A percentile compares a stretch with the other conserved stretches of the same genome.
phyloP scores from a whole-genome alignment of 495 filamentous ascomycete genomes.

The Penicillium roqueforti region DNA sequence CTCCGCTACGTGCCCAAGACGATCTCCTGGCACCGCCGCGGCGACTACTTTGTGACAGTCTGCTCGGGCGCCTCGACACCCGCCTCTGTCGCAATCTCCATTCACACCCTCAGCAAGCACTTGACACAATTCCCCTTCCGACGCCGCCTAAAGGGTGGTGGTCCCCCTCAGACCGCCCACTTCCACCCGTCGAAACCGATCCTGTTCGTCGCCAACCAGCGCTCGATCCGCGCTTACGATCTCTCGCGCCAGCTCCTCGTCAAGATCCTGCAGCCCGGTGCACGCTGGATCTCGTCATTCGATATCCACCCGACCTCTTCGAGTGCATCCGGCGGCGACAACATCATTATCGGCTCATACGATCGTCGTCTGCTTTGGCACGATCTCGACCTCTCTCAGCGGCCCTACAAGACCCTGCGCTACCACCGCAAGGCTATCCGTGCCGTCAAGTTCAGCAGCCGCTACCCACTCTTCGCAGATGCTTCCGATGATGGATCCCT shows the following conservation, averaged over 20 bases:
- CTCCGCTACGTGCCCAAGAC: slow-evolving; percentile 82
- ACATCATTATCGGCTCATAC: slow-evolving; percentile 89
- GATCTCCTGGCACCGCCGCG: slow-evolving; percentile 90
- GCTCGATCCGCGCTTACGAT: slow-evolving; percentile 87
- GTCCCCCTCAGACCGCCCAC: slow-evolving; percentile 79
- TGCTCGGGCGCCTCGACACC: slow-evolving; percentile 68
- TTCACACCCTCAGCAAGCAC: slow-evolving; percentile 94
- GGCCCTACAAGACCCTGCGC: slow-evolving; percentile 91
- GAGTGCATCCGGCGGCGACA: slow-evolving; percentile 65
- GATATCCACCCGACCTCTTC: slow-evolving; percentile 76
- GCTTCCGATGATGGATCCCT: slow-evolving; percentile 89
- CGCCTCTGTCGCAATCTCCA: slow-evolving; percentile 70
- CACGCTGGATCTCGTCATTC: slow-evolving; percentile 90
- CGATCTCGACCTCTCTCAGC: slow-evolving; percentile 84
- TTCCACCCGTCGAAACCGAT: slow-evolving; percentile 93
- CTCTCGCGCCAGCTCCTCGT: slow-evolving; percentile 81
- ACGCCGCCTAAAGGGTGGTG: slow-evolving; percentile 64
- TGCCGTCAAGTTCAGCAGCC: slow-evolving; percentile 70
- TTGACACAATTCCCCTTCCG: slow-evolving; percentile 92
- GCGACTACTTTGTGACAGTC: slow-evolving; percentile 91
- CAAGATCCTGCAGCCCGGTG: slow-evolving; percentile 87
- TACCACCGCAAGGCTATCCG: slow-evolving; percentile 92
- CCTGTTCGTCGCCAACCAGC: slow-evolving; percentile 94
- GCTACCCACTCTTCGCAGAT: slow-evolving; percentile 84
- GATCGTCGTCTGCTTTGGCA: slow-evolving; percentile 95